Base-by-base conservation (phyloP, 2,329 filamentous ascomycete species). In the Akanthomyces muscarius region DNA sequence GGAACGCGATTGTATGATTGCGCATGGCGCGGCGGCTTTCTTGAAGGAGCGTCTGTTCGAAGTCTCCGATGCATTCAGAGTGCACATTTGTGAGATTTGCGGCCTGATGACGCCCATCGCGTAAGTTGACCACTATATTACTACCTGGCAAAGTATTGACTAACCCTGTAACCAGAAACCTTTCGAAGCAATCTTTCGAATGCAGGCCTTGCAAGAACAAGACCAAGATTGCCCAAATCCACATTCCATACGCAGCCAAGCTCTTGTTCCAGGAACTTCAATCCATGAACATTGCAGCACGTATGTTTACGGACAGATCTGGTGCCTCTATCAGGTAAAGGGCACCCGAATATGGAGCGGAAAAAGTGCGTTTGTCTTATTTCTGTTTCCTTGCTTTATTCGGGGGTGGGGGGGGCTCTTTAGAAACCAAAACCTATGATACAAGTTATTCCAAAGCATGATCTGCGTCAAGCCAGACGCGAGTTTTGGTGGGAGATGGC, bases 1-100 rank as follows among this genome's bases (percentile, higher is more conserved):
- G 95, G 96, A 99, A 79, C 94, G 96, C 81, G 96, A 99, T 86
- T 99, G 95, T 76, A 99, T 99, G 95, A 99, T 99, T 81, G 92
- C 96, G n/a, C 96, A 99, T 75, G 95, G 95, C 74, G 95, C 96
- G 4, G 94, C 92, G 61, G 89, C 93, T 1, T 99, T 99, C 85
- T 80, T 99, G 73, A 99, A 99, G 80, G 95, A 99, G 82, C 87
- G 95, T 71, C 80, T 99, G 64, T 97, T 99, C 72, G 94, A 98
- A 75, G 95, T 99, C 57, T 97, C 92, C 60, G 95, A 99, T 80
- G 94, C 95, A 44, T 99, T 98, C 85, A 86, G 93, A 76, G 95
- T 99, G 64, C 95, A 99, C 77, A 90, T 99, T 72, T 99, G 95
- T 80, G 95, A 99, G 78, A 96, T 98, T 72, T 99, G 95, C 76